Base-by-base conservation (phyloP, 2,329 filamentous ascomycete genomes). In the Gnomoniopsis smithogilvyi region DNA sequence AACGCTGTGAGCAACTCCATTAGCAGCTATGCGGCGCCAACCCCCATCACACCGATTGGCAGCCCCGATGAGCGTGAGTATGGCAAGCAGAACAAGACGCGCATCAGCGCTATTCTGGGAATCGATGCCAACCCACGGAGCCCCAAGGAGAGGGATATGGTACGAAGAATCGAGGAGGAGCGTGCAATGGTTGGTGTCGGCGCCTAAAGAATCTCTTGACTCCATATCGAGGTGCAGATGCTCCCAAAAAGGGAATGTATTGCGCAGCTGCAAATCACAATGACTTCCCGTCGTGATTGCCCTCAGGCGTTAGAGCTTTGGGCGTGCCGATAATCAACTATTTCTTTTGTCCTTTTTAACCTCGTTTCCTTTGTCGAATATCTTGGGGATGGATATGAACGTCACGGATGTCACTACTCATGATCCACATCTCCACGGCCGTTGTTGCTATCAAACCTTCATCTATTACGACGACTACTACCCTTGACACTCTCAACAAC, bases 31-130 rank as follows among this genome's bases (percentile, higher is more conserved):
- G 70, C 67, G 50, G 69, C 76, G 26, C n/a, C n/a, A n/a, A n/a
- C n/a, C n/a, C 83, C 82, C 51, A 78, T 86, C 66, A 83, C 82
- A 10, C 80, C 81, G 7, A 73, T 78, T 46, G 76, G 79, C 33
- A 80, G 81, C 66, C 78, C 83, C 0, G 80, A 81, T 47, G 77
- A 80, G 52, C 74, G 78, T 50, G 73, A 78, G 8, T 60, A 65
- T n/a, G 70, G 70, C 57, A 66, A 68, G 58, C 73, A 76, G 55
- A 82, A 85, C 65, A 83, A 78, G 76, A 87, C 83, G 38, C 78
- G 84, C 64, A 87, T 88, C 64, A 84, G 83, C 47, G 83, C 84
- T 36, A 84, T 88, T 58, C 74, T 87, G 24, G 84, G 83, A 43
- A 84, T 83, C 63, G 82, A 85, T 65, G 79, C 81, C 43, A 81